These are phyloP conservation scores for Abelmoschus esculentus DNA, from an alignment of 345 rosid genomes.

Conservation along the genomic window DNA sequence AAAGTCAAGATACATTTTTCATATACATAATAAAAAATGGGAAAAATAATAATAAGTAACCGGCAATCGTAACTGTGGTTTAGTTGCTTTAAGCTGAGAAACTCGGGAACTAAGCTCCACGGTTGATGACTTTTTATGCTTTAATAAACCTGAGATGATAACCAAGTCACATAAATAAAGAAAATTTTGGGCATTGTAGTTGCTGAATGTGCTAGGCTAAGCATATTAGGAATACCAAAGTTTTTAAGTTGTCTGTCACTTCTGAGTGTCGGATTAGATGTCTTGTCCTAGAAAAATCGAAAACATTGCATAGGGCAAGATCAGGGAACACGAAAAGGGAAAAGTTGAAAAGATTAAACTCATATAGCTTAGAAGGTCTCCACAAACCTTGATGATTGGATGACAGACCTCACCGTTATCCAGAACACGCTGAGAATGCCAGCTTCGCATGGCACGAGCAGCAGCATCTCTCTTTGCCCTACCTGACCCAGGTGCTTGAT, in stretches of 20 bases:
- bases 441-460: slow-evolving; percentile 70
- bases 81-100: slow-evolving; percentile 28
- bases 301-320: neutral
- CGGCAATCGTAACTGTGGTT: slow-evolving; percentile 32
- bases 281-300: slow-evolving; percentile 36
- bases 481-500: slow-evolving; percentile 45
- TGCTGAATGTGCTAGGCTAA: neutral
- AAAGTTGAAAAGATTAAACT: neutral
- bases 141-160: slow-evolving; percentile 35
- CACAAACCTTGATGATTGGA: slow-evolving; percentile 36
- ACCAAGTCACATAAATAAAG: slow-evolving; percentile 7
- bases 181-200: neutral
- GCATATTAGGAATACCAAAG: slow-evolving; percentile 29
- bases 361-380: slow-evolving; percentile 5
- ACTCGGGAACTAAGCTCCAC: slow-evolving; percentile 29
- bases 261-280: slow-evolving; percentile 31
- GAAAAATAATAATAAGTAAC: neutral
- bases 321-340: neutral
- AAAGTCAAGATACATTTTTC: slow-evolving; percentile 2
- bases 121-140: slow-evolving; percentile 42
- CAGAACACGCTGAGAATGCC: slow-evolving; percentile 55
- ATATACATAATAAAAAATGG: neutral
- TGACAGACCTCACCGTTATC: slow-evolving; percentile 56
- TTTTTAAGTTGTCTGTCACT: slow-evolving; percentile 47
- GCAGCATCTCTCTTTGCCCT: slow-evolving; percentile 66